These are phyloP conservation scores for Globisporangium lucens DNA, from an alignment of 352 stramenopile genomes.

Conservation along the genomic window DNA sequence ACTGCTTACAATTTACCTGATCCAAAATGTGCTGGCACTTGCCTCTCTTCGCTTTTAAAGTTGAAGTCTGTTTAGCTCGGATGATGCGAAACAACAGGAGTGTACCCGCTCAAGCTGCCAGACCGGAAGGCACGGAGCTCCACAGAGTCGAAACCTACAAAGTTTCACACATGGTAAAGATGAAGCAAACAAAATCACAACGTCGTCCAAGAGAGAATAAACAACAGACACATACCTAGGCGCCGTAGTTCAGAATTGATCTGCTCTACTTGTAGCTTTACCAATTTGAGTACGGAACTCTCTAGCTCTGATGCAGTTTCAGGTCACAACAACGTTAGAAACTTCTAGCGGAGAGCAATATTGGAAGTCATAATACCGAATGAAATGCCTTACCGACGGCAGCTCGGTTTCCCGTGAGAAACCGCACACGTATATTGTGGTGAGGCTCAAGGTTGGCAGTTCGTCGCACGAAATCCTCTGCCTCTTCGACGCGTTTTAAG, in stretches of 20 bases:
- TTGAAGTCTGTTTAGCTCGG: background rate
- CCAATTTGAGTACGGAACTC: slow-evolving; percentile 25
- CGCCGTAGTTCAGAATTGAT: slow-evolving; percentile 36
- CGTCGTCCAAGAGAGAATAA: too few relatives aligned
- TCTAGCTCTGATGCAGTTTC: slow-evolving; percentile 36
- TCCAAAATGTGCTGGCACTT: background rate
- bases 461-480: slow-evolving; percentile 59
- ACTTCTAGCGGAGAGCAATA: background rate
- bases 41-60: background rate
- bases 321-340: background rate
- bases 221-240: slow-evolving; percentile 28
- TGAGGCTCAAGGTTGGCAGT: slow-evolving; percentile 39
- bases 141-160: slow-evolving; percentile 51
- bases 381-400: slow-evolving; percentile 43
- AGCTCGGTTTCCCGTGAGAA: slow-evolving; percentile 66
- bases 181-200: background rate
- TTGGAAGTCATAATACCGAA: background rate
- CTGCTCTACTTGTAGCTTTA: slow-evolving; percentile 21
- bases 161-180: too few relatives aligned
- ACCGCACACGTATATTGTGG: slow-evolving; percentile 73
- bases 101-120: slow-evolving; percentile 68
- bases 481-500: slow-evolving; percentile 62
- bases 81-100: slow-evolving; percentile 10
- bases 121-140: slow-evolving; percentile 53
- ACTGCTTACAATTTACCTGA: background rate